A percentile compares a stretch with the other conserved stretches of the same genome.
Evolutionary conservation across 108 stramenopile species (phyloP).

Genomic region (Nitzschia sp.): DNA sequence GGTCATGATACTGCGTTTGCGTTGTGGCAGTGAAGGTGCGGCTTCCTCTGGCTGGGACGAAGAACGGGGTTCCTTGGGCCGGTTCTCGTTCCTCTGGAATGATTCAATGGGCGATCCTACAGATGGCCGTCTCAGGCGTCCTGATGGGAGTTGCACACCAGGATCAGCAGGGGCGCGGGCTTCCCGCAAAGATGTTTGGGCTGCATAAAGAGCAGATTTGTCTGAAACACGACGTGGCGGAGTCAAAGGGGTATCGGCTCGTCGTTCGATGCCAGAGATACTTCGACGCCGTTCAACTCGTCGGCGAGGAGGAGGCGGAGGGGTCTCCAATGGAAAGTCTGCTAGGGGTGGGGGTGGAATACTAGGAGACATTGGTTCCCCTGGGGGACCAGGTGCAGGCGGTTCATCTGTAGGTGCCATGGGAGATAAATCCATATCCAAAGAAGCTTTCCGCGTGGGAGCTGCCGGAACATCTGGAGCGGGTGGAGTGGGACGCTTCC

Average conservation of each 20-base stretch:
- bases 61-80: too few relatives aligned
- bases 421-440: neutral
- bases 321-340: neutral
- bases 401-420: neutral
- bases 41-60: too few relatives aligned
- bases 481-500: neutral
- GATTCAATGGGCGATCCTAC: too few relatives aligned
- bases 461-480: neutral
- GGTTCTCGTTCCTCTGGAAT: too few relatives aligned
- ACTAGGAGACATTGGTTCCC: neutral
- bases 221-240: slow-evolving; percentile 14
- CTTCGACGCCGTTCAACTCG: slow-evolving; percentile 6
- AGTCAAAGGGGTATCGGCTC: slow-evolving; percentile 5
- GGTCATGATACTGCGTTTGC: too few relatives aligned
- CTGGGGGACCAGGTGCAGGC: neutral
- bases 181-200: slow-evolving; percentile 1
- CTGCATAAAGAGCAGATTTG: neutral
- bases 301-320: slow-evolving; percentile 1
- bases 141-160: neutral
- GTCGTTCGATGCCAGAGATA: slow-evolving; percentile 19
- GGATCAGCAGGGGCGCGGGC: neutral
- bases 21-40: too few relatives aligned
- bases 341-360: neutral
- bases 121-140: too few relatives aligned
- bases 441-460: neutral